Base-by-base conservation (phyloP, 768 basidiomycete genomes). In the Phanerochaete carnosa region DNA sequence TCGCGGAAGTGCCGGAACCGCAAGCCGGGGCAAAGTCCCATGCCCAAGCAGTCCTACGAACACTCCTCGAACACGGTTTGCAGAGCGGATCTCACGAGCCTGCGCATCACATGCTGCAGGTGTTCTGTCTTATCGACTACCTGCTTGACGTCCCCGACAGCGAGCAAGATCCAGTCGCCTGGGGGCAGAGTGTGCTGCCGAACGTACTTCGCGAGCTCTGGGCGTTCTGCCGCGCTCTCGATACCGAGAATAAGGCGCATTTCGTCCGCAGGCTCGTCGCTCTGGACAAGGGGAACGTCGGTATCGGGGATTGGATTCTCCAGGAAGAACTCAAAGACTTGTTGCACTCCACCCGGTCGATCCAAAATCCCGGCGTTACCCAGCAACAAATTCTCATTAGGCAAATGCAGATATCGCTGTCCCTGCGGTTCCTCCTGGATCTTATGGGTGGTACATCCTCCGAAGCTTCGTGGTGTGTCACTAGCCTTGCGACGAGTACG, bases 231-330 rank as follows among this genome's bases (percentile, higher is more conserved):
- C 77, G 75, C 7, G 71, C 80, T 4, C 74, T 92, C 32, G 83
- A 87, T 58, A 76, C 81, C 2, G 81, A 85, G 57, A 81, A 75
- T 45, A 84, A 81, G 68, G 73, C 79, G 2, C 76, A 78, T 39
- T 69, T 92, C 26, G 68, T 91, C 28, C 73, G 79, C 50, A 79
- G 84, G 5, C 76, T 92, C 2, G 75, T 82, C 23, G 74, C 70
- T 19, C 70, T 92, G 15, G 91, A 93, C 63, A 70, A 76, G 5
- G 84, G 83, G 1, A 70, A 77, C 26, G 71, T 82, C 23, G 85
- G 84, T 2, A 72, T 89, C 1, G 87, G 83, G 19, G 86, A 89
- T 61, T 93, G 89, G 89, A 66, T 92, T 26, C 65, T 93, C 9
- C 66, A 73, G n/a, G 83, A 88, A 63, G 87, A 89, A 61, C 65